phyloP scores from a whole-genome alignment of 2,329 filamentous ascomycete genomes.

The Tolypocladium tropicale region DNA sequence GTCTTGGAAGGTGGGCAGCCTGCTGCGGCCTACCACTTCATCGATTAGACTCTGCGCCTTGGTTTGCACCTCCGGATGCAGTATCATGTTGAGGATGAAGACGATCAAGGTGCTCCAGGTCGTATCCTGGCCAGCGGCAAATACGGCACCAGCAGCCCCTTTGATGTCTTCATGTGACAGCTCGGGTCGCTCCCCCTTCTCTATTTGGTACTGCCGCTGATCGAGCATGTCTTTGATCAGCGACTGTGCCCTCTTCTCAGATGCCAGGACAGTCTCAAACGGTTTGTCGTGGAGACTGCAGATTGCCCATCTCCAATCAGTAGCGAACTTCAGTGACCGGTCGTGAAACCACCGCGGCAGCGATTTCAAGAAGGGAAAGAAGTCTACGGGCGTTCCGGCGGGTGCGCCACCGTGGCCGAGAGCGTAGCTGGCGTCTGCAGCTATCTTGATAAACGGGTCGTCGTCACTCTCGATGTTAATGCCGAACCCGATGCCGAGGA shows the following conservation, averaged over 20 bases:
- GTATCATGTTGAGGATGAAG: conserved; percentile 34
- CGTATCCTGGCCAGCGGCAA: conserved; percentile 35
- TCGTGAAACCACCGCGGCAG: conserved; percentile 28
- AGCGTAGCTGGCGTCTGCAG: conserved; percentile 18
- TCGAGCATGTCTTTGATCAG: conserved; percentile 16
- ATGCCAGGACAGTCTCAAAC: conserved; percentile 23
- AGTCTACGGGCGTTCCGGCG: conserved; percentile 30
- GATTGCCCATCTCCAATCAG: conserved; percentile 22
- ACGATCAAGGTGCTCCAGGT: conserved; percentile 31
- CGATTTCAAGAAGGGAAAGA: conserved; percentile 33
- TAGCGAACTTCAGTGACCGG: conserved; percentile 17
- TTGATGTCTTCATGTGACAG: conserved; percentile 34
- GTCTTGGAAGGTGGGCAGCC: conserved; percentile 37
- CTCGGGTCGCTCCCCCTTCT: conserved; percentile 18
- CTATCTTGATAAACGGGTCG: conserved; percentile 30
- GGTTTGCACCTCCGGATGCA: conserved; percentile 30
- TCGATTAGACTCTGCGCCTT: conserved; percentile 39
- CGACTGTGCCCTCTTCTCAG: conserved; percentile 18
- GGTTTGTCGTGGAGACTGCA: conserved; percentile 32
- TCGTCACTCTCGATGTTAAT: conserved; percentile 23
- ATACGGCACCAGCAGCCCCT: conserved; percentile 37
- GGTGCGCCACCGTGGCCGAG: conserved; percentile 18
- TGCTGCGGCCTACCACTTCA: conserved; percentile 29
- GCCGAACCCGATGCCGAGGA: conserved; percentile 33
- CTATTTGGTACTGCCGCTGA: conserved; percentile 11